Percentiles rank a stretch among this genome's conserved stretches.
phyloP scores from a whole-genome alignment of 2,329 filamentous ascomycete species.

The Aspergillus sclerotialis region DNA sequence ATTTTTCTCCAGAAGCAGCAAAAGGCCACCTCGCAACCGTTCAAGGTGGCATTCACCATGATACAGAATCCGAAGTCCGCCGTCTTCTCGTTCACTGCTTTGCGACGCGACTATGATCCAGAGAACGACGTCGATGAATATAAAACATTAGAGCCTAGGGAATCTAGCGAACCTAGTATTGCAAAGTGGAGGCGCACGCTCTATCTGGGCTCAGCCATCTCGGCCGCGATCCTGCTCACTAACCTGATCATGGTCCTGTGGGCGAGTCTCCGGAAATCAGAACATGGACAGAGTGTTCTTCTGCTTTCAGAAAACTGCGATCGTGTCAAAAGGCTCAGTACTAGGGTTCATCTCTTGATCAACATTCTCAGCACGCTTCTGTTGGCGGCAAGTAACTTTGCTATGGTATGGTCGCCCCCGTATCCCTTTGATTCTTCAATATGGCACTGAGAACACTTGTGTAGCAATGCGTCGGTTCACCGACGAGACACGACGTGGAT shows the following conservation, averaged over 20 bases:
- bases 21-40: no score
- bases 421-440: not conserved
- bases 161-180: no score
- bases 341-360: conserved; percentile 25
- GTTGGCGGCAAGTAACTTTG: conserved; percentile 27
- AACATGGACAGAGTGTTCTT: not conserved
- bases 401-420: conserved; percentile 24
- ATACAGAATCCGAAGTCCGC: no score
- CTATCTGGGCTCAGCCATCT: not conserved
- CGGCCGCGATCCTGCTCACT: not conserved
- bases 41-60: no score
- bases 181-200: not conserved
- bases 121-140: no score
- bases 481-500: conserved; percentile 25
- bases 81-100: no score
- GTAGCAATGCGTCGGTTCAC: conserved; percentile 22
- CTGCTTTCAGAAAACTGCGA: not conserved
- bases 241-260: not conserved
- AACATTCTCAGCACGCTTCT: conserved; percentile 28
- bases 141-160: no score
- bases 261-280: not conserved
- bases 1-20: no score
- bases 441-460: not conserved
- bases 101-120: no score
- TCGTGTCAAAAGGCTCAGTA: not conserved